phyloP scores from a whole-genome alignment of 1,284 basidiomycete species.

The Anthracocystis setariae region DNA sequence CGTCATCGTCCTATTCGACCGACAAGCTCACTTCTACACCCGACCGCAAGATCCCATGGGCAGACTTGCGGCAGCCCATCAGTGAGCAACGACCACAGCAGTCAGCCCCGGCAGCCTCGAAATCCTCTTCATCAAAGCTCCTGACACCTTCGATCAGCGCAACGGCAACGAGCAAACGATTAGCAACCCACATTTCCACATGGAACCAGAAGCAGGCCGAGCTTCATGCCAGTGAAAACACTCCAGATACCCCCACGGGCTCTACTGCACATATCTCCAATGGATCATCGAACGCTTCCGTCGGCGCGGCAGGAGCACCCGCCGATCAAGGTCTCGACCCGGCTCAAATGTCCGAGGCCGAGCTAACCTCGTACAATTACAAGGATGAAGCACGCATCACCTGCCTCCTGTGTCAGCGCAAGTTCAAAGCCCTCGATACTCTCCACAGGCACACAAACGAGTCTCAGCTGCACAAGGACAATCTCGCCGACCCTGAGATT shows the following conservation, averaged over 20 bases:
- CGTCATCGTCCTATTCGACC: neutral
- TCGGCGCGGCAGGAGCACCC: neutral
- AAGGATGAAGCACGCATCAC: slow-evolving; percentile 32
- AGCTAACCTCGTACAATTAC: slow-evolving; percentile 32
- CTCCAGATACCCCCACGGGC: neutral
- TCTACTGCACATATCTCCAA: too few relatives aligned
- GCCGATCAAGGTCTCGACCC: neutral
- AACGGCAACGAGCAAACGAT: slow-evolving; percentile 27
- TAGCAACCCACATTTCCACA: slow-evolving; percentile 32
- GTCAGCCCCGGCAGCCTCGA: neutral
- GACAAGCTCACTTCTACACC: too few relatives aligned
- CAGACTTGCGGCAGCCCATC: slow-evolving; percentile 12
- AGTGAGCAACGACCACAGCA: neutral
- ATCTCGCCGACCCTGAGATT: slow-evolving; percentile 20
- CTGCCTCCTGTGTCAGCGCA: slow-evolving; percentile 50
- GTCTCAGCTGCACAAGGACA: slow-evolving; percentile 41
- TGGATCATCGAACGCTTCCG: neutral
- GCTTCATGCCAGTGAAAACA: slow-evolving; percentile 13
- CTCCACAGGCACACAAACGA: slow-evolving; percentile 32
- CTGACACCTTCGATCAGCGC: neutral
- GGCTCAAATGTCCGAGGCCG: slow-evolving; percentile 10
- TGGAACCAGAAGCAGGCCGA: slow-evolving; percentile 50
- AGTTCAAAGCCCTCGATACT: slow-evolving; percentile 43
- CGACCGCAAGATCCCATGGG: slow-evolving; percentile 7
- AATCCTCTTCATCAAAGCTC: neutral